phyloP scores from a whole-genome alignment of 306 rosid genomes.

The Mucuna pruriens region DNA sequence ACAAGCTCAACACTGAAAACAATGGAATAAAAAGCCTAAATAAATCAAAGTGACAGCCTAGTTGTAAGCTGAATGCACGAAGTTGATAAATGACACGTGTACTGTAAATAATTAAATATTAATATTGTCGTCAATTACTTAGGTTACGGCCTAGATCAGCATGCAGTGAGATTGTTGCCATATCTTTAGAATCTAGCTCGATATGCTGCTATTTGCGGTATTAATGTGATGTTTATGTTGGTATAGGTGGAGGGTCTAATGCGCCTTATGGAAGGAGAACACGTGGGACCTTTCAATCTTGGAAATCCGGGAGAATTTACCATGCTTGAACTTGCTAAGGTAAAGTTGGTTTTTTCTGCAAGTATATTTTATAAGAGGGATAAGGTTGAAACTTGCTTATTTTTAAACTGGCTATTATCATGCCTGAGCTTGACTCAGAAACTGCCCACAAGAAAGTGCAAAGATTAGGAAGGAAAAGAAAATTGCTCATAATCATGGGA shows the following conservation, averaged over 20 bases:
- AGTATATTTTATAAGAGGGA: neutral
- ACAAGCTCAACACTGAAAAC: slow-evolving; percentile 23
- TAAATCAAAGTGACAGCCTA: slow-evolving; percentile 19
- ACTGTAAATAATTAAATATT: slow-evolving; percentile 14
- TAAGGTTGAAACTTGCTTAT: neutral
- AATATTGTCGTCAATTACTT: neutral
- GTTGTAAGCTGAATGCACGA: slow-evolving; percentile 22
- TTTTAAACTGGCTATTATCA: neutral
- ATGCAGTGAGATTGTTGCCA: slow-evolving; percentile 4
- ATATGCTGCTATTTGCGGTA: slow-evolving; percentile 29
- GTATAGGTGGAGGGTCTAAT: slow-evolving; percentile 94
- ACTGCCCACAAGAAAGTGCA: neutral
- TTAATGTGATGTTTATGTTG: slow-evolving; percentile 32
- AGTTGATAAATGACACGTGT: slow-evolving; percentile 30
- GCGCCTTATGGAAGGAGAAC: slow-evolving; percentile 99
- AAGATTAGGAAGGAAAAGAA: neutral
- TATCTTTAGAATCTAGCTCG: slow-evolving; percentile 11
- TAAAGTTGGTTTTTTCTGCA: slow-evolving; percentile 39
- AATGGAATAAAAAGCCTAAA: slow-evolving; percentile 6
- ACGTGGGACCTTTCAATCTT: slow-evolving; percentile 97
- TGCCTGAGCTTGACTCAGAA: neutral
- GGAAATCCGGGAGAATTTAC: slow-evolving; percentile 99
- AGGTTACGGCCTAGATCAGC: neutral
- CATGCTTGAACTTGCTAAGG: slow-evolving; percentile 99
- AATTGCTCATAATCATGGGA: neutral